A percentile compares a stretch with the other conserved stretches of the same genome.
Conservation (phyloP, 148 eudicot species). For the Rhododendron simsii region DNA sequence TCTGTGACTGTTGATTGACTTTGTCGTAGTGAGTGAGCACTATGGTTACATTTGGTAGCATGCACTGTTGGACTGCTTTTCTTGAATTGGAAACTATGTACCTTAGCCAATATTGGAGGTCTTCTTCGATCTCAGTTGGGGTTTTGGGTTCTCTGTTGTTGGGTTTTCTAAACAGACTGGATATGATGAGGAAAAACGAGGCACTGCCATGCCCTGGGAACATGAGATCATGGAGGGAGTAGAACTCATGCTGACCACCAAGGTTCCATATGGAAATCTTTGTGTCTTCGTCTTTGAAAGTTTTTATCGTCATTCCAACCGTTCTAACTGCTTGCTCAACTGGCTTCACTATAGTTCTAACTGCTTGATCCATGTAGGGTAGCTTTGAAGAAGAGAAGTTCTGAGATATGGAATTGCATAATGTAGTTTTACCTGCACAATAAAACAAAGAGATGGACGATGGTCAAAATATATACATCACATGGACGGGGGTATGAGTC, state of each 20-base stretch:
- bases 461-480: not conserved
- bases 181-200: constrained; percentile 56
- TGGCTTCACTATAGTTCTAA: constrained; percentile 73
- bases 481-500: not conserved
- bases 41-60: constrained; percentile 75
- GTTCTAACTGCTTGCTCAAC: constrained; percentile 77
- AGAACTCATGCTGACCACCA: constrained; percentile 69
- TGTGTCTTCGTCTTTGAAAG: constrained; percentile 63
- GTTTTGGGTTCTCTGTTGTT: constrained; percentile 70
- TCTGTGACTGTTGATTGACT: constrained; percentile 48
- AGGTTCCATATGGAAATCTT: constrained; percentile 90
- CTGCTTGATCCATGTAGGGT: constrained; percentile 61
- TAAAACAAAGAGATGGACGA: not conserved
- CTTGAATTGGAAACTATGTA: constrained; percentile 82
- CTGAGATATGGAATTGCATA: constrained; percentile 62
- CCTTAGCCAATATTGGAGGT: constrained; percentile 87
- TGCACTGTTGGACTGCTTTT: constrained; percentile 76
- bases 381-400: constrained; percentile 55
- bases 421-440: constrained; percentile 70
- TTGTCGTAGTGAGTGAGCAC: constrained; percentile 80
- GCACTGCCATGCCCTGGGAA: constrained; percentile 96
- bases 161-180: constrained; percentile 59
- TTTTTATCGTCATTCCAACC: constrained; percentile 59
- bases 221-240: constrained; percentile 80
- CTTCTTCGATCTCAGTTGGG: constrained; percentile 73